Percentiles rank a stretch among this genome's conserved stretches.
Conservation (phyloP, 257 asterid genomes). For the Rubia yunnanensis region DNA sequence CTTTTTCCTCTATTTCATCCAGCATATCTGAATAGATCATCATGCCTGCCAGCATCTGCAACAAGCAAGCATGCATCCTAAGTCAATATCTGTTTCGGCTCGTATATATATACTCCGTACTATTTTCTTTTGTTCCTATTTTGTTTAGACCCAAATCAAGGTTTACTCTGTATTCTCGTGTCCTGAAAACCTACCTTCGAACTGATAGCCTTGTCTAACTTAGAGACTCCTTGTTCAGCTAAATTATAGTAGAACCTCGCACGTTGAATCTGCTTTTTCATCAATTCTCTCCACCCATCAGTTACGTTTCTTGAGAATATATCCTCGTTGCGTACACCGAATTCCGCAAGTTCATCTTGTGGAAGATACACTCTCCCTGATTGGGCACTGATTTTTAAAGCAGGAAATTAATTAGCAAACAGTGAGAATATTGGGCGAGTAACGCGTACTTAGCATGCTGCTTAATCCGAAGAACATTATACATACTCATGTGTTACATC, state of each 20-base stretch:
- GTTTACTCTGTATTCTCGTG: background rate
- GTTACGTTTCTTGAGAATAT: conserved; percentile 49
- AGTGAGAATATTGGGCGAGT: no score
- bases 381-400: conserved; percentile 31
- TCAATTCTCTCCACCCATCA: conserved; percentile 61
- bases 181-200: conserved; percentile 53
- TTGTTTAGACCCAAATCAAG: background rate
- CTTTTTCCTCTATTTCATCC: conserved; percentile 60
- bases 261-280: conserved; percentile 62
- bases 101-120: no score
- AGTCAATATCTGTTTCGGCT: background rate
- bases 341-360: conserved; percentile 60
- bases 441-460: background rate
- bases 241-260: conserved; percentile 62
- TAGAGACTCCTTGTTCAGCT: conserved; percentile 71
- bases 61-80: background rate
- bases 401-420: background rate
- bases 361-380: conserved; percentile 85
- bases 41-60: conserved; percentile 74
- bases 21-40: conserved; percentile 51
- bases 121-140: no score
- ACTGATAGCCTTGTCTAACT: conserved; percentile 67
- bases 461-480: no score
- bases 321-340: conserved; percentile 48
- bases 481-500: conserved; percentile 86